These are phyloP conservation scores for Teratosphaeria destructans DNA, from an alignment of 2,329 filamentous ascomycete genomes.

Conservation along the genomic window DNA sequence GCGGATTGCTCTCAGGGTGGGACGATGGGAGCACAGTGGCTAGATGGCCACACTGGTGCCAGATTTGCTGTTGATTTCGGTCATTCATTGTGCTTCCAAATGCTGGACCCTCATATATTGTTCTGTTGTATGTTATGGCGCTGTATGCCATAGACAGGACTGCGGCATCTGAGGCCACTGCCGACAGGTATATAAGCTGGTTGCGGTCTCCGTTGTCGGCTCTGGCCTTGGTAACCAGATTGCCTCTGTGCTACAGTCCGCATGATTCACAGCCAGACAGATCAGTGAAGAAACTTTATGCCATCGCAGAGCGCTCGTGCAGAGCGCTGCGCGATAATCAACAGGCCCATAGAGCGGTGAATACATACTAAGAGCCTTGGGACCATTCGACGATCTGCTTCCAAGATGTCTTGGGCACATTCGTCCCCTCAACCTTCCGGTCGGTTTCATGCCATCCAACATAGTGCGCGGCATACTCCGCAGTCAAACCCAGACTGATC, in stretches of 20 bases:
- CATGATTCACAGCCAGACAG: too few species aligned
- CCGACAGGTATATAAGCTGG: too few species aligned
- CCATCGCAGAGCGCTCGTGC: too few species aligned
- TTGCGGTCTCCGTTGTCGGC: too few species aligned
- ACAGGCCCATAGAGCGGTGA: background rate
- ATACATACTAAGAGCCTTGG: background rate
- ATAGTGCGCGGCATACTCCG: slow-evolving; percentile 37
- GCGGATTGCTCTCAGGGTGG: background rate
- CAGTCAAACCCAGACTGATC: slow-evolving; percentile 45
- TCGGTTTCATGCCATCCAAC: slow-evolving; percentile 1
- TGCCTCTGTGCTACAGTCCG: too few species aligned
- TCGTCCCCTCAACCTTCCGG: background rate
- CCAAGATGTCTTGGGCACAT: background rate
- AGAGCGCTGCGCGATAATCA: too few species aligned
- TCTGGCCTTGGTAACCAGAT: too few species aligned
- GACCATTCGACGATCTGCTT: background rate
- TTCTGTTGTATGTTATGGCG: background rate
- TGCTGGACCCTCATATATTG: background rate
- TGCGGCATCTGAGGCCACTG: too few species aligned
- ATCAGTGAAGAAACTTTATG: too few species aligned
- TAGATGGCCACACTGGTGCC: background rate
- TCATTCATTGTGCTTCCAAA: background rate
- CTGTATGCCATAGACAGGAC: too few species aligned
- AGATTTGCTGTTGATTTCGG: background rate
- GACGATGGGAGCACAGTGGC: background rate